A percentile compares a stretch with the other conserved stretches of the same genome.
Evolutionary conservation across 768 basidiomycete genomes (phyloP).

Genomic region (Cystobasidiopsis lactophilus): DNA sequence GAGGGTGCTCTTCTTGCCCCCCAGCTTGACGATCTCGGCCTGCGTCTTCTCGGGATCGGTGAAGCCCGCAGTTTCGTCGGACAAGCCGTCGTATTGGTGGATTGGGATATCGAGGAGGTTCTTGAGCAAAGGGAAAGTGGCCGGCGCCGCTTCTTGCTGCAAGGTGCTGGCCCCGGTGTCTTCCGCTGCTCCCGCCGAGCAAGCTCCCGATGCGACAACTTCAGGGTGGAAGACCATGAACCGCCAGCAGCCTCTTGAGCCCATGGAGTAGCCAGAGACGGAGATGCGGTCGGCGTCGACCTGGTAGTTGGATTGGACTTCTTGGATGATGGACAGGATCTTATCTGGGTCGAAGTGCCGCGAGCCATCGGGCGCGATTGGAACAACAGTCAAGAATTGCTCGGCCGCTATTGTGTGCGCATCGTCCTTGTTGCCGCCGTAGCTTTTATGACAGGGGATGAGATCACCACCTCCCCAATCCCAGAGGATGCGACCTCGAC

Average conservation of each 20-base stretch:
- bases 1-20: background rate
- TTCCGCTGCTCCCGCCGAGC: slow-evolving; percentile 11
- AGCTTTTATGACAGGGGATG: no score
- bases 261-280: slow-evolving; percentile 8
- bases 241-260: slow-evolving; percentile 6
- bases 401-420: slow-evolving; percentile 7
- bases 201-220: slow-evolving; percentile 1
- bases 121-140: background rate
- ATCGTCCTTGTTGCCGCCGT: slow-evolving; percentile 2
- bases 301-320: slow-evolving; percentile 6
- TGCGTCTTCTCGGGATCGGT: slow-evolving; percentile 1
- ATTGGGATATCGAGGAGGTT: slow-evolving; percentile 5
- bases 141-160: slow-evolving; percentile 3
- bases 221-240: slow-evolving; percentile 4
- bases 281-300: slow-evolving; percentile 4
- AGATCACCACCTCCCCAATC: no score
- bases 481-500: no score
- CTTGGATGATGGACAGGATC: slow-evolving; percentile 1
- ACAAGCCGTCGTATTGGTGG: slow-evolving; percentile 6
- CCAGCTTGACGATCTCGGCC: background rate
- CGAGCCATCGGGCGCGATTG: slow-evolving; percentile 8
- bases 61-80: slow-evolving; percentile 8
- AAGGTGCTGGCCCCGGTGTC: slow-evolving; percentile 5
- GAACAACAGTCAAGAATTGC: slow-evolving; percentile 8
- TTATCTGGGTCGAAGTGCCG: slow-evolving; percentile 9